Conservation (phyloP, 164 flowering plant species). For the Liriodendron chinense region DNA sequence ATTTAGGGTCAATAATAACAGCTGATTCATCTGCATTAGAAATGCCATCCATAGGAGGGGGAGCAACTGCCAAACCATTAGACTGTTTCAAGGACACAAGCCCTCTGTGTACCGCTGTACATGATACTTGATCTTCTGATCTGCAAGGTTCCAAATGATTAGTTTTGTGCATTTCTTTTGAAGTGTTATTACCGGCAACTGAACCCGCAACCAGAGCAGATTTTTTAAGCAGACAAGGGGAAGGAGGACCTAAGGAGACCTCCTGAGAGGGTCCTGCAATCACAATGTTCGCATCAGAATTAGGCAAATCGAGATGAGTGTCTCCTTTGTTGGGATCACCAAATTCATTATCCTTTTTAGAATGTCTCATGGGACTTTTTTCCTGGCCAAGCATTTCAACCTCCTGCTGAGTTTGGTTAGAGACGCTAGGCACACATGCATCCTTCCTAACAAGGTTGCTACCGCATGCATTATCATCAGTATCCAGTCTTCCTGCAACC, state of each 20-base stretch:
- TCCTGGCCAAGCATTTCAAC: slow-evolving; percentile 14
- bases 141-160: slow-evolving; percentile 11
- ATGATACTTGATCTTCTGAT: slow-evolving; percentile 17
- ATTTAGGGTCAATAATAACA: slow-evolving; percentile 14
- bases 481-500: slow-evolving; percentile 15
- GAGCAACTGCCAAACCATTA: slow-evolving; percentile 32
- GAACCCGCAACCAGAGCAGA: slow-evolving; percentile 16
- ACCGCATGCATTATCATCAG: not conserved
- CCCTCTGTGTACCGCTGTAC: slow-evolving; percentile 15
- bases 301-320: slow-evolving; percentile 14
- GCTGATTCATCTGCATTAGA: slow-evolving; percentile 13
- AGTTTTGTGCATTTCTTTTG: slow-evolving; percentile 17
- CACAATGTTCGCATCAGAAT: slow-evolving; percentile 13
- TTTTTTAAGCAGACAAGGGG: slow-evolving; percentile 14
- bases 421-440: slow-evolving; percentile 18
- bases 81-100: slow-evolving; percentile 27
- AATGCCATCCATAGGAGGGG: slow-evolving; percentile 16
- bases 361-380: slow-evolving; percentile 10
- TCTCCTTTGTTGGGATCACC: slow-evolving; percentile 15
- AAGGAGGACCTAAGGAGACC: slow-evolving; percentile 13
- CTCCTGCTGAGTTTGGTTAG: slow-evolving; percentile 18
- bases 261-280: slow-evolving; percentile 16
- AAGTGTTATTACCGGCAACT: slow-evolving; percentile 10
- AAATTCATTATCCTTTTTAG: slow-evolving; percentile 12
- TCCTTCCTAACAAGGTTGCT: slow-evolving; percentile 17